These are phyloP conservation scores for Isoetes taiwanensis DNA, from an alignment of 75 land plant species.

Conservation along the genomic window DNA sequence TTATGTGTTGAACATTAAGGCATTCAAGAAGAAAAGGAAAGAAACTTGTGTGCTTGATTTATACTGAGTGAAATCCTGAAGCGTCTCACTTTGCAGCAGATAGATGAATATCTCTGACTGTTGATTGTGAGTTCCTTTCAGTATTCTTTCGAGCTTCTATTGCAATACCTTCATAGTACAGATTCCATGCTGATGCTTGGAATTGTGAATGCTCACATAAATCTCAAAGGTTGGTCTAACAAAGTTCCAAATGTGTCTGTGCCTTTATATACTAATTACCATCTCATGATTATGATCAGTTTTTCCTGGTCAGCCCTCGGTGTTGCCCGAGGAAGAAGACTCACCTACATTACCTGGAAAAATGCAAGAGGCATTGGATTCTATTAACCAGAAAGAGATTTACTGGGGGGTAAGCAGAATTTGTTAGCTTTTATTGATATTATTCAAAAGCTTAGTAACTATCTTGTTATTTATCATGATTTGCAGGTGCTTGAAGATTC, in stretches of 20 bases:
- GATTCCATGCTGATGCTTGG: conserved; percentile 78
- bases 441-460: not conserved
- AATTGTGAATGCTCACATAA: conserved; percentile 78
- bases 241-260: too few relatives aligned
- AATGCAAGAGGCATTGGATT: conserved; percentile 54
- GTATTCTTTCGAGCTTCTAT: conserved; percentile 87
- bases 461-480: not conserved
- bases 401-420: conserved; percentile 80
- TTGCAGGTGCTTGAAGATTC: conserved; percentile 85
- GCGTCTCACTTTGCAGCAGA: too few relatives aligned
- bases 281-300: too few relatives aligned
- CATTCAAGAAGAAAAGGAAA: too few relatives aligned
- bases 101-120: not conserved
- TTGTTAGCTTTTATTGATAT: not conserved
- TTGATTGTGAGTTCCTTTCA: conserved; percentile 12
- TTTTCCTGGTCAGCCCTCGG: conserved; percentile 66
- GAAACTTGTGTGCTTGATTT: too few relatives aligned
- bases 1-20: too few relatives aligned
- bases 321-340: conserved; percentile 72
- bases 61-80: too few relatives aligned
- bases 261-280: too few relatives aligned
- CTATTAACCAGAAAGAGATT: conserved; percentile 83
- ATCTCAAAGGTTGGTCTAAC: conserved; percentile 47
- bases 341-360: conserved; percentile 37
- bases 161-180: conserved; percentile 79